Evolutionary conservation across 169 alveolate genomes (phyloP).

Genomic region (Besnoitia besnoiti): DNA sequence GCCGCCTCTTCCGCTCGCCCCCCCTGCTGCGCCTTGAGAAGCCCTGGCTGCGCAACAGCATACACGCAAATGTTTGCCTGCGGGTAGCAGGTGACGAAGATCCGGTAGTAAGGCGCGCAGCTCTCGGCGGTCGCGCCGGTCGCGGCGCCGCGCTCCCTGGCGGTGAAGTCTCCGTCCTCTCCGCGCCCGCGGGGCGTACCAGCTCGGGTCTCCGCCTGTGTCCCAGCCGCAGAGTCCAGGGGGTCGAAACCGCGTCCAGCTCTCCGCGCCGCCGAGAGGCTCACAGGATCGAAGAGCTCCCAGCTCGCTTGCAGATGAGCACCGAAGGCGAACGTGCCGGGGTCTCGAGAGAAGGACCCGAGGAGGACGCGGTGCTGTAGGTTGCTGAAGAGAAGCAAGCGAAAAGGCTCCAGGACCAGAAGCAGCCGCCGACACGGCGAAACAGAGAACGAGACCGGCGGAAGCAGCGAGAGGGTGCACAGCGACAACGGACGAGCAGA

Average conservation of each 20-base stretch:
- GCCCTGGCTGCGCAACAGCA: neutral
- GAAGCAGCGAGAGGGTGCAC: neutral
- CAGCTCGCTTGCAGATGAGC: neutral
- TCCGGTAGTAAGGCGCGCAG: neutral
- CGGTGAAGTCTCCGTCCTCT: neutral
- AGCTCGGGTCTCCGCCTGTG: neutral
- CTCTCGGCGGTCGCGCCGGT: neutral
- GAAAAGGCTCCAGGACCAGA: conserved; percentile 21
- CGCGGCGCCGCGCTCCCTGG: neutral
- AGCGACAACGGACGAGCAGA: neutral
- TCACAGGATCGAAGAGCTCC: neutral
- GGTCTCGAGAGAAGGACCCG: neutral
- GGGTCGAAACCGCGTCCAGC: neutral
- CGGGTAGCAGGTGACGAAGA: conserved; percentile 34
- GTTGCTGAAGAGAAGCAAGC: conserved; percentile 35
- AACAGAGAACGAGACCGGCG: conserved; percentile 7
- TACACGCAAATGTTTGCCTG: conserved; percentile 24
- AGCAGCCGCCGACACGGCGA: conserved; percentile 3
- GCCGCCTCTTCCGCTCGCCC: neutral
- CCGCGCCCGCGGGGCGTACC: neutral
- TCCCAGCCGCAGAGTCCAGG: neutral
- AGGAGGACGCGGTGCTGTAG: conserved; percentile 3
- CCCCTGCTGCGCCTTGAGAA: neutral
- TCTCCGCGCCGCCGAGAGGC: neutral
- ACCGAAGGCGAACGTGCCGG: conserved; percentile 3